phyloP scores from a whole-genome alignment of 352 stramenopile species.

The Phytophthora boehmeriae region DNA sequence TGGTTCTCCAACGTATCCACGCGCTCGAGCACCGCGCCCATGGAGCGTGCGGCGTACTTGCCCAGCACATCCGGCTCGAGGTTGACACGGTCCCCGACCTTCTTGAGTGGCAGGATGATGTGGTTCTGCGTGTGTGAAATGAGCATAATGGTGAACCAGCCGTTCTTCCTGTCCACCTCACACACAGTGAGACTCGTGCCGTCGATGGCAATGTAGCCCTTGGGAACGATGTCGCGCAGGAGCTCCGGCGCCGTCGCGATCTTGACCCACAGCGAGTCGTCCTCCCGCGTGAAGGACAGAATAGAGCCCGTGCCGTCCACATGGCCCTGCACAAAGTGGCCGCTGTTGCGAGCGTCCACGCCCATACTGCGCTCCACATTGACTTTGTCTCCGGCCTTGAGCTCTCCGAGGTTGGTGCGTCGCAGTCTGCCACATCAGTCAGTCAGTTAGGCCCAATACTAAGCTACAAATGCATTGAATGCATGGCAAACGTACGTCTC shows the following conservation, averaged over 20 bases:
- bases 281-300: constrained; percentile 87
- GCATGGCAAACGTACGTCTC: constrained; percentile 77
- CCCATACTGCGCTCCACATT: constrained; percentile 93
- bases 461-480: not conserved
- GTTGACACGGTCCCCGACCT: constrained; percentile 89
- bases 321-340: constrained; percentile 99
- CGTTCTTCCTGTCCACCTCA: constrained; percentile 80
- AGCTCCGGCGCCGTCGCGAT: constrained; percentile 83
- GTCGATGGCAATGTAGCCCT: constrained; percentile 98
- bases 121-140: constrained; percentile 98
- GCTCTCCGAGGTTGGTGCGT: constrained; percentile 88
- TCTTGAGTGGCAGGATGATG: constrained; percentile 95
- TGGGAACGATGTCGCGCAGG: constrained; percentile 91
- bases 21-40: constrained; percentile 62
- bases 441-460: not conserved
- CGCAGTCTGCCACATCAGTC: constrained; percentile 68
- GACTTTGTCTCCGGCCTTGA: constrained; percentile 92
- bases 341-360: constrained; percentile 93
- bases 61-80: constrained; percentile 92
- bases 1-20: constrained; percentile 68
- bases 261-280: constrained; percentile 97
- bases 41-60: constrained; percentile 90
- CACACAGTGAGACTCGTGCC: constrained; percentile 98
- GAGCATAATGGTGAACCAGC: constrained; percentile 99
- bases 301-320: constrained; percentile 96